Evolutionary conservation across 208 protist species (phyloP).

Genomic region (Naegleria gruberi): DNA sequence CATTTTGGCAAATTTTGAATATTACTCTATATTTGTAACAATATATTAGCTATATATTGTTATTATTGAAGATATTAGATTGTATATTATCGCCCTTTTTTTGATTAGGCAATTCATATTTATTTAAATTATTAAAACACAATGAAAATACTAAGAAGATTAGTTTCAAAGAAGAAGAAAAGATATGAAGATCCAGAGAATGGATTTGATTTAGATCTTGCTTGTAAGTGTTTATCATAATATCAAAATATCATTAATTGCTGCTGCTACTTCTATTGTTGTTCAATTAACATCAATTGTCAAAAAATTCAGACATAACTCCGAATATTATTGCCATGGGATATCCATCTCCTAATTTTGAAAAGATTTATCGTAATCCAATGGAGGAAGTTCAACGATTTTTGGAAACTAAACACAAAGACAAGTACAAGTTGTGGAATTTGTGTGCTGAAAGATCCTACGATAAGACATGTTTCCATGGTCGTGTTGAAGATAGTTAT

Average conservation of each 20-base stretch:
- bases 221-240: conserved; percentile 12
- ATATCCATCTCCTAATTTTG: conserved; percentile 73
- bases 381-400: conserved; percentile 77
- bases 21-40: too few relatives aligned
- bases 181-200: conserved; percentile 3
- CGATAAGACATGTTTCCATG: conserved; percentile 51
- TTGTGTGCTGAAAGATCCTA: conserved; percentile 75
- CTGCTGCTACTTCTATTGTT: too few relatives aligned
- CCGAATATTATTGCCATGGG: conserved; percentile 83
- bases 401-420: conserved; percentile 69
- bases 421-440: conserved; percentile 82
- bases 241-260: too few relatives aligned
- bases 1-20: too few relatives aligned
- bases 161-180: conserved; percentile 23
- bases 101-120: too few relatives aligned
- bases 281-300: too few relatives aligned
- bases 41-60: too few relatives aligned
- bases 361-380: conserved; percentile 86
- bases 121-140: too few relatives aligned
- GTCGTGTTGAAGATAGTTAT: conserved; percentile 50
- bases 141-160: conserved; percentile 8
- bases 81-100: too few relatives aligned
- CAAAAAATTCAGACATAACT: conserved; percentile 33
- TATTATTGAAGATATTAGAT: too few relatives aligned
- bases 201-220: conserved; percentile 12